Conservation (phyloP, 1,284 basidiomycete species). For the Meripilus lineatus region DNA sequence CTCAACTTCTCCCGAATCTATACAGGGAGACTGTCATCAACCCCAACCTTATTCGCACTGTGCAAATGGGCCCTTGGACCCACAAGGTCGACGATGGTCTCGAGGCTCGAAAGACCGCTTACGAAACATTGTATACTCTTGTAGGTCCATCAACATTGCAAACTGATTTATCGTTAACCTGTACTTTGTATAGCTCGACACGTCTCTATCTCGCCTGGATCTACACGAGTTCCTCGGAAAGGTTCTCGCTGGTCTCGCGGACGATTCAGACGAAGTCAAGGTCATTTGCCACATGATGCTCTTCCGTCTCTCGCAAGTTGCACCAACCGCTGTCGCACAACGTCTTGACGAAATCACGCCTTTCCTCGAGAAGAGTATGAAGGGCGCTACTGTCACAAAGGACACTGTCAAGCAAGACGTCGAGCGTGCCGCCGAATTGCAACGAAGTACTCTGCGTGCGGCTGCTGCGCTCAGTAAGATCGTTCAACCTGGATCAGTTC, state of each 20-base stretch:
- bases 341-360: constrained; percentile 85
- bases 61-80: constrained; percentile 98
- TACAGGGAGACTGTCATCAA: constrained; percentile 85
- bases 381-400: constrained; percentile 85
- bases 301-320: constrained; percentile 83
- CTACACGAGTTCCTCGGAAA: constrained; percentile 80
- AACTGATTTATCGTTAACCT: not conserved
- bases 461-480: constrained; percentile 82
- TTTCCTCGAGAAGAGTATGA: constrained; percentile 84
- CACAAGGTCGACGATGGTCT: constrained; percentile 93
- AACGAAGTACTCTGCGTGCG: constrained; percentile 83
- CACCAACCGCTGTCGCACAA: constrained; percentile 77
- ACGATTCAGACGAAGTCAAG: constrained; percentile 96
- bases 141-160: constrained; percentile 39
- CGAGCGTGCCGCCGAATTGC: constrained; percentile 89
- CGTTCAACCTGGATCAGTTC: constrained; percentile 51
- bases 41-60: constrained; percentile 81
- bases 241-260: constrained; percentile 80
- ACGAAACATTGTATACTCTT: constrained; percentile 95
- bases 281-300: constrained; percentile 95
- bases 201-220: constrained; percentile 82
- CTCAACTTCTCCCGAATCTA: constrained; percentile 72
- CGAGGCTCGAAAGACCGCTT: constrained; percentile 93
- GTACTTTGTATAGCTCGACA: constrained; percentile 63
- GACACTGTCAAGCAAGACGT: constrained; percentile 97